phyloP scores from a whole-genome alignment of 495 filamentous ascomycete species.

The Echria macrotheca region DNA sequence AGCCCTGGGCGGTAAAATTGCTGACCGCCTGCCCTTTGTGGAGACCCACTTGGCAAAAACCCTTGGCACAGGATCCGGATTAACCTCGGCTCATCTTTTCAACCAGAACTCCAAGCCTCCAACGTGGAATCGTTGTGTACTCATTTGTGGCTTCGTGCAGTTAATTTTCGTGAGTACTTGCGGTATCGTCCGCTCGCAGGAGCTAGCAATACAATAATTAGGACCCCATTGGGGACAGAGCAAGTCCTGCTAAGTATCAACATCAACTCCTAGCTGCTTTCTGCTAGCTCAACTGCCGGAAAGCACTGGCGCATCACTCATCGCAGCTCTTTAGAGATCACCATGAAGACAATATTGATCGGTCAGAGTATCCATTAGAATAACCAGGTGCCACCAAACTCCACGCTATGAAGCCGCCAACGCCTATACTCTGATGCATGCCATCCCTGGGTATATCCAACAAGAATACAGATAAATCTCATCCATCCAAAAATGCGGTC shows the following conservation, averaged over 20 bases:
- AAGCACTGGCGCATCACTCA: too few species aligned
- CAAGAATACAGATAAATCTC: slow-evolving; percentile 6
- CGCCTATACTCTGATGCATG: slow-evolving; percentile 9
- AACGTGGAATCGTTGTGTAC: neutral
- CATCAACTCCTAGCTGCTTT: too few species aligned
- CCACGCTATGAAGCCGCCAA: slow-evolving; percentile 6
- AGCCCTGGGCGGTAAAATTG: slow-evolving; percentile 9
- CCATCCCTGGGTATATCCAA: slow-evolving; percentile 13
- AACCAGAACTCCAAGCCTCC: too few species aligned
- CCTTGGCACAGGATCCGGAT: neutral
- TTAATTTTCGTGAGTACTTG: too few species aligned
- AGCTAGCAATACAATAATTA: too few species aligned
- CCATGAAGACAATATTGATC: too few species aligned
- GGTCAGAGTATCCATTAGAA: too few species aligned
- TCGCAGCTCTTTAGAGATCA: neutral
- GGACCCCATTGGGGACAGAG: too few species aligned
- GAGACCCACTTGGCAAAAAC: neutral
- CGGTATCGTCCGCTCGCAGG: too few species aligned
- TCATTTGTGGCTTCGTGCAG: too few species aligned
- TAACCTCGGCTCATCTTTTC: neutral
- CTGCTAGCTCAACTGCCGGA: too few species aligned
- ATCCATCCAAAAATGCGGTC: slow-evolving; percentile 6
- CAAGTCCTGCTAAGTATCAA: too few species aligned
- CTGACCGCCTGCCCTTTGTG: slow-evolving; percentile 21
- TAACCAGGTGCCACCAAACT: slow-evolving; percentile 7